Base-by-base conservation (phyloP, 495 filamentous ascomycete species). In the Penicillium goetzii region DNA sequence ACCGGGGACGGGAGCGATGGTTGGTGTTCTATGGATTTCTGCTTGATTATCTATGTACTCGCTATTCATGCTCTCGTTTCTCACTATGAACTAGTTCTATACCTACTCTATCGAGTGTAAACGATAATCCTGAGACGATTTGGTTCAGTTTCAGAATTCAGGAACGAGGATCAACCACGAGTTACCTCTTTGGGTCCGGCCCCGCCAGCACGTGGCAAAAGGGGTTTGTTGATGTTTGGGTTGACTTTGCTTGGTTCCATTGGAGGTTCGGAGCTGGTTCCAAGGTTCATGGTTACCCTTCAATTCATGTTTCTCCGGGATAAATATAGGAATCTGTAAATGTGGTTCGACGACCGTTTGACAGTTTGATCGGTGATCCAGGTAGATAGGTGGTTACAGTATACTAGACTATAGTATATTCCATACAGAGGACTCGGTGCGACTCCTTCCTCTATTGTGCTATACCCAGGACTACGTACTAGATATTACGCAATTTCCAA, bases 121-220 rank as follows among this genome's bases (percentile, higher is more conserved):
- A 4, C n/a, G n/a, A 26, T 21, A 4, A 8, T 8, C 6, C 11
- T 17, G 2, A 11, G 45, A 34, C 23, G 49, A 28, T 33, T 34
- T n/a, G 33, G 50, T 7, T 43, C 7, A 15, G 12, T 43, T n/a
- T 43, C 19, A 19, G 41, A 21, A 19, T 33, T 55, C 19, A 41
- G 26, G 51, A 55, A 45, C 59, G 52, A 32, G 52, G 47, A 54
- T 58, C 52, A 41, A 21, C 55, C 25, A 43, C 15, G 36, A 58
- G 19, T 61, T 66, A 9, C 59, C 59, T 25, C 56, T 66, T 62
- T 62, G 63, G 59, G 58, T 62, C 50, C 47, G 59, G 30, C 25
- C 30, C 56, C 51, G 47, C 47, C 47, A 51, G 59, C 63, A 66
- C 63, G 63, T 66, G 63, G 63, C 59, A 47, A 50, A 66, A 32